Conservation (phyloP, 192 early-diverging fungal species). For the Phlyctochytrium arcticum region DNA sequence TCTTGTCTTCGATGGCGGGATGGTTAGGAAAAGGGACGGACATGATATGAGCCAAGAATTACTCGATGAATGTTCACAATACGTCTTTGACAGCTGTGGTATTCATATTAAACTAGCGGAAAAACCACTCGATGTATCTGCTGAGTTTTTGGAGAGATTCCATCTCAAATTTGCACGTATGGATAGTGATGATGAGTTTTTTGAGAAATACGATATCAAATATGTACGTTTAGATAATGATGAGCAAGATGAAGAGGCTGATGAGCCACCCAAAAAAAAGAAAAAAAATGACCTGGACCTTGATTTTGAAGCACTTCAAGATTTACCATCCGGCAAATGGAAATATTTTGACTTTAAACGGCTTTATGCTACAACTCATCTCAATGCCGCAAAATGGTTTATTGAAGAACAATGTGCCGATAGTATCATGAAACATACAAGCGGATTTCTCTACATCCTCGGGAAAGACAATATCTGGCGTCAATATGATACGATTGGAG, state of each 20-base stretch:
- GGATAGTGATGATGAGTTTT: not conserved
- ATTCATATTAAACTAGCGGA: not conserved
- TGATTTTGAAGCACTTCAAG: not conserved
- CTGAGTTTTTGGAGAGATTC: not conserved
- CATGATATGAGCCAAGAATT: not conserved
- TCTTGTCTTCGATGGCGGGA: not conserved
- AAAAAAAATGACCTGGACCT: not conserved
- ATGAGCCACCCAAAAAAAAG: not conserved
- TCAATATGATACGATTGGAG: not conserved
- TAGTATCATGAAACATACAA: conserved; percentile 4
- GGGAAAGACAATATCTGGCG: conserved; percentile 13
- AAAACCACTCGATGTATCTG: not conserved
- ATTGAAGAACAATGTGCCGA: not conserved
- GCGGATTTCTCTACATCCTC: not conserved
- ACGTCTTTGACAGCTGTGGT: not conserved
- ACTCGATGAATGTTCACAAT: not conserved
- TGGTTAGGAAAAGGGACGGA: not conserved
- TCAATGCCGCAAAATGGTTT: conserved; percentile 4
- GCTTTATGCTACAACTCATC: not conserved
- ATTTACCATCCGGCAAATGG: not conserved
- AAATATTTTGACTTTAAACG: conserved; percentile 4
- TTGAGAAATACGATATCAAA: too few species aligned
- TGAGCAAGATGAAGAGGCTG: too few species aligned
- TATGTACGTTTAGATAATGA: too few species aligned
- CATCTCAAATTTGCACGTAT: not conserved